These are phyloP conservation scores for Sporothrix pallida DNA, from an alignment of 2,329 filamentous ascomycete genomes.

Conservation along the genomic window DNA sequence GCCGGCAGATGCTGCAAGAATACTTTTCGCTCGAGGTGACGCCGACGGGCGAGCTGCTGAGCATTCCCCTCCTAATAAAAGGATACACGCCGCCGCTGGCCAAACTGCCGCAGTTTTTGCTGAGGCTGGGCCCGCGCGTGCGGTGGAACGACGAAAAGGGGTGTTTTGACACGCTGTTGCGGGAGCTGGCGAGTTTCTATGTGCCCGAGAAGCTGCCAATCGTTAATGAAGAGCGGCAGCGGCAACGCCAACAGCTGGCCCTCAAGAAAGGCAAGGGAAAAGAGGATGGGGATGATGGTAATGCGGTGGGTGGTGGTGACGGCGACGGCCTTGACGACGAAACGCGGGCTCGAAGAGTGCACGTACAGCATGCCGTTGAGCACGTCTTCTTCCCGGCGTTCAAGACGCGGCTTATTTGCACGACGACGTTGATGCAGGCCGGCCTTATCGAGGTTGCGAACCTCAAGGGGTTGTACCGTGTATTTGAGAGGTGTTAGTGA, in stretches of 20 bases:
- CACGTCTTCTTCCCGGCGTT: conserved; percentile 90
- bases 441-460: conserved; percentile 85
- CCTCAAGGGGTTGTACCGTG: conserved; percentile 87
- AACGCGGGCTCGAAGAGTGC: conserved; percentile 64
- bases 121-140: conserved; percentile 85
- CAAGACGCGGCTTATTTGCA: conserved; percentile 80
- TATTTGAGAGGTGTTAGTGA: conserved; percentile 85
- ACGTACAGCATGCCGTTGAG: conserved; percentile 79
- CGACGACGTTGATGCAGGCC: conserved; percentile 74
- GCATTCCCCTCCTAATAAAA: conserved; percentile 84
- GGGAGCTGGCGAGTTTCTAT: conserved; percentile 87
- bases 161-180: conserved; percentile 85
- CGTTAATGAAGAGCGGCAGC: conserved; percentile 2
- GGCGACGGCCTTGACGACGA: conserved; percentile 52
- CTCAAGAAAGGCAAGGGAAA: conserved; percentile 34
- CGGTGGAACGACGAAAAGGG: conserved; percentile 83
- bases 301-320: conserved; percentile 33
- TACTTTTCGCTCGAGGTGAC: conserved; percentile 91
- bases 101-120: conserved; percentile 87
- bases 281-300: conserved; percentile 32
- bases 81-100: conserved; percentile 85
- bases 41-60: conserved; percentile 74
- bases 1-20: conserved; percentile 85
- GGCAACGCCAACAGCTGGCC: conserved; percentile 40
- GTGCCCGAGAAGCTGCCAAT: conserved; percentile 80